Conservation (phyloP, 352 stramenopile genomes). For the Globisporangium iwayamae region DNA sequence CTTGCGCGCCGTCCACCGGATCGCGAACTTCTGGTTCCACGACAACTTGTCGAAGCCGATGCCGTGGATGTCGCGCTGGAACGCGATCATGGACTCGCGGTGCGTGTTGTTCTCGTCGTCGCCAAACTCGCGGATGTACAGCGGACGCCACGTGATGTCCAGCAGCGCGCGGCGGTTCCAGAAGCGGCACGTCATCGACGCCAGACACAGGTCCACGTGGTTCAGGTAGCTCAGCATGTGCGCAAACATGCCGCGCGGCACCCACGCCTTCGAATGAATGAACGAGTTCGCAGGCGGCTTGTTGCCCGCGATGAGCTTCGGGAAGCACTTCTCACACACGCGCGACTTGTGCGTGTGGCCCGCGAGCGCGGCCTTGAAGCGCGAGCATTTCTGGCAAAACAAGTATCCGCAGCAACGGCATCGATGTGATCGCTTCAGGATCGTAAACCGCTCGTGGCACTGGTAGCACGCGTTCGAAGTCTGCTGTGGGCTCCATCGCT, state of each 20-base stretch:
- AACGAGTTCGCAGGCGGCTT: conserved; percentile 80
- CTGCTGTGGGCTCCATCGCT: conserved; percentile 71
- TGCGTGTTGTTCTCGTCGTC: conserved; percentile 78
- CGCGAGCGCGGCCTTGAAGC: conserved; percentile 67
- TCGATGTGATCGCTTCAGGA: conserved; percentile 76
- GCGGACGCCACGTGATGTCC: conserved; percentile 80
- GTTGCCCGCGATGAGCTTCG: conserved; percentile 73
- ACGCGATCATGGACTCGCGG: conserved; percentile 79
- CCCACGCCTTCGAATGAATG: conserved; percentile 84
- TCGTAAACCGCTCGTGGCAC: conserved; percentile 78
- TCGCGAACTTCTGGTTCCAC: conserved; percentile 83
- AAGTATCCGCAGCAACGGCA: conserved; percentile 77
- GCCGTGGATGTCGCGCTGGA: conserved; percentile 82
- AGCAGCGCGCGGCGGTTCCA: conserved; percentile 85
- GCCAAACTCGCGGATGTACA: conserved; percentile 84
- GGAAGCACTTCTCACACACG: conserved; percentile 83
- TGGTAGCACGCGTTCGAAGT: conserved; percentile 71
- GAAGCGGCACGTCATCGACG: conserved; percentile 83
- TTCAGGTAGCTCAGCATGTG: conserved; percentile 87
- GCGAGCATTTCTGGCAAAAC: conserved; percentile 83
- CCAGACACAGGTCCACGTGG: conserved; percentile 80
- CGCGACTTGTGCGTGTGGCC: conserved; percentile 84
- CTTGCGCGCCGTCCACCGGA: conserved; percentile 78
- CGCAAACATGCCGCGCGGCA: conserved; percentile 79
- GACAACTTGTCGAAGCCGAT: conserved; percentile 84